Conservation (phyloP, 2,329 filamentous ascomycete genomes). For the Hymenoscyphus fraxineus region DNA sequence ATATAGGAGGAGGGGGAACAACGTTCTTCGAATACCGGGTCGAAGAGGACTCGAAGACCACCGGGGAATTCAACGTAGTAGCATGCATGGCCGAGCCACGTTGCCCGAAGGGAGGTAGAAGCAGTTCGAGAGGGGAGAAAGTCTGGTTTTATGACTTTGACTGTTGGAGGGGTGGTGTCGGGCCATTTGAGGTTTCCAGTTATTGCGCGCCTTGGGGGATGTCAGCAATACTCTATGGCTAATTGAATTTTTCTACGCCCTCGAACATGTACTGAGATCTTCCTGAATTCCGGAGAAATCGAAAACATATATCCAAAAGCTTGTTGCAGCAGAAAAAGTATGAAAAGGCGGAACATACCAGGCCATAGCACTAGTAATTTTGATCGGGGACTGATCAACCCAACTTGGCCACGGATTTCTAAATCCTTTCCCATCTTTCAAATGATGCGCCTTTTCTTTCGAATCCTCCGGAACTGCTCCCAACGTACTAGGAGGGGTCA, state of each 20-base stretch:
- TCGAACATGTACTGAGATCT: neutral
- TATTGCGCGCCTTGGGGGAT: constrained; percentile 18
- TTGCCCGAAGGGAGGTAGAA: constrained; percentile 64
- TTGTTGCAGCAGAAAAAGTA: neutral
- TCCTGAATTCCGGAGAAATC: neutral
- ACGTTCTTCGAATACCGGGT: constrained; percentile 86
- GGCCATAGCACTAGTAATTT: constrained; percentile 38
- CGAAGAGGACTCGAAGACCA: constrained; percentile 84
- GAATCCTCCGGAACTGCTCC: constrained; percentile 33
- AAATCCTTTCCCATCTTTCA: constrained; percentile 50
- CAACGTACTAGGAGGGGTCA: constrained; percentile 25
- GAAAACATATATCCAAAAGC: neutral
- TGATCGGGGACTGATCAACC: constrained; percentile 33
- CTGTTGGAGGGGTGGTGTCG: constrained; percentile 59
- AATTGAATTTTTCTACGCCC: neutral
- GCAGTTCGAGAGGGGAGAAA: constrained; percentile 55
- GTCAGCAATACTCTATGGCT: neutral
- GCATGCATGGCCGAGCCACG: constrained; percentile 93
- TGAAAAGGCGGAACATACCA: constrained; percentile 32
- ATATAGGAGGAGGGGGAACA: constrained; percentile 72
- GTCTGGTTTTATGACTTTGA: constrained; percentile 53
- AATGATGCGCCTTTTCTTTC: constrained; percentile 46
- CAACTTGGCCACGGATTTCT: constrained; percentile 57
- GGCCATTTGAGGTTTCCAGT: constrained; percentile 38
- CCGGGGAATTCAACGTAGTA: constrained; percentile 87